These are phyloP conservation scores for Bathelium albidoporum DNA, from an alignment of 495 filamentous ascomycete genomes.

Conservation along the genomic window DNA sequence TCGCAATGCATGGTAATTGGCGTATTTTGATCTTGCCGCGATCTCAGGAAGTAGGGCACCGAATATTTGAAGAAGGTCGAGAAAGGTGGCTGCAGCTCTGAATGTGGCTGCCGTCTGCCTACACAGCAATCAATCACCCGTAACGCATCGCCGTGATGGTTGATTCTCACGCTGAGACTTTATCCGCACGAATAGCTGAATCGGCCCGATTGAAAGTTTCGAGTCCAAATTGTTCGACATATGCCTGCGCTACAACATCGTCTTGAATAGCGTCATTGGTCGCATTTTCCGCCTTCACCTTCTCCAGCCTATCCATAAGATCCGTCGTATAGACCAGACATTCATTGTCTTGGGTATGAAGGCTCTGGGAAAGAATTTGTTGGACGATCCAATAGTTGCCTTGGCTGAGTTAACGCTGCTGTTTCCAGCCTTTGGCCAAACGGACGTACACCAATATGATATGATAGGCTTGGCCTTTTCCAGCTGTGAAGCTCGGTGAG, in stretches of 20 bases:
- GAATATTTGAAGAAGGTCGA: slow-evolving; percentile 82
- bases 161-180: slow-evolving; percentile 61
- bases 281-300: slow-evolving; percentile 56
- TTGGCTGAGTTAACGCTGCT: slow-evolving; percentile 28
- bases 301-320: slow-evolving; percentile 87
- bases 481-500: slow-evolving; percentile 71
- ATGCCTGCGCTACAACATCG: slow-evolving; percentile 74
- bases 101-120: slow-evolving; percentile 94
- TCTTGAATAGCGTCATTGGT: slow-evolving; percentile 68
- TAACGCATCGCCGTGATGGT: too few relatives aligned
- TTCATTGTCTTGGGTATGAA: slow-evolving; percentile 69
- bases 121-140: not conserved
- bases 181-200: slow-evolving; percentile 68
- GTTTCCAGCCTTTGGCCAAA: not conserved
- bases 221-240: slow-evolving; percentile 85
- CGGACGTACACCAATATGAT: slow-evolving; percentile 80
- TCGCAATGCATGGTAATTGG: slow-evolving; percentile 88
- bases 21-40: slow-evolving; percentile 81
- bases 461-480: slow-evolving; percentile 76
- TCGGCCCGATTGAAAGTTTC: slow-evolving; percentile 81
- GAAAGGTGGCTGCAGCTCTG: slow-evolving; percentile 79
- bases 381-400: slow-evolving; percentile 91
- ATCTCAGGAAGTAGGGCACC: slow-evolving; percentile 62
- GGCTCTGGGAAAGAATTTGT: slow-evolving; percentile 68
- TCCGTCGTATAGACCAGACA: slow-evolving; percentile 64